Conservation (phyloP, 768 basidiomycete genomes). For the Lepiota venenata region DNA sequence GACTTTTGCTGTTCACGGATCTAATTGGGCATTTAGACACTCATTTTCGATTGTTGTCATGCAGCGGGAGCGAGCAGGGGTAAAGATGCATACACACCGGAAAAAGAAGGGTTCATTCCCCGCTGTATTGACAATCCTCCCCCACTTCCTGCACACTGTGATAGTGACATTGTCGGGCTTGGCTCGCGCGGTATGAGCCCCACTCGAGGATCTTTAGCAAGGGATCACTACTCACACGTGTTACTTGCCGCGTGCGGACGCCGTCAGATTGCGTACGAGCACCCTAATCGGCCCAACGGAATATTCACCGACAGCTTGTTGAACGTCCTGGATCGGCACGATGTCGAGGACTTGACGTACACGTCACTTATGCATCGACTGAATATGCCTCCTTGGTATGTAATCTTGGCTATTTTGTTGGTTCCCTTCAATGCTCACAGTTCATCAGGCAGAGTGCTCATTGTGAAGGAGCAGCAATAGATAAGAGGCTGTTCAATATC, state of each 20-base stretch:
- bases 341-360: no score
- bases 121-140: constrained; percentile 26
- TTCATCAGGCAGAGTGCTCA: constrained; percentile 31
- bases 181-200: constrained; percentile 14
- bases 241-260: constrained; percentile 40
- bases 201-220: constrained; percentile 19
- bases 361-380: no score
- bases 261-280: constrained; percentile 23
- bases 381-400: constrained; percentile 22
- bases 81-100: neutral
- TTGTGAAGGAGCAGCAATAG: constrained; percentile 28
- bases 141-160: constrained; percentile 20
- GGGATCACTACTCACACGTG: constrained; percentile 33
- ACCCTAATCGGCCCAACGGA: no score
- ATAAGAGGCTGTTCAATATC: constrained; percentile 29
- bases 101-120: constrained; percentile 13
- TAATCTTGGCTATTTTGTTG: neutral
- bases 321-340: no score
- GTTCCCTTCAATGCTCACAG: neutral
- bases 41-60: no score
- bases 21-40: neutral
- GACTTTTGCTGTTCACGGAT: neutral
- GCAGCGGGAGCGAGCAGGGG: constrained; percentile 13
- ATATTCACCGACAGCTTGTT: no score
- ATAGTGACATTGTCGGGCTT: constrained; percentile 19